A percentile compares a stretch with the other conserved stretches of the same genome.
Evolutionary conservation across 106 monocot genomes (phyloP).

Genomic region (Apostasia ramifera): DNA sequence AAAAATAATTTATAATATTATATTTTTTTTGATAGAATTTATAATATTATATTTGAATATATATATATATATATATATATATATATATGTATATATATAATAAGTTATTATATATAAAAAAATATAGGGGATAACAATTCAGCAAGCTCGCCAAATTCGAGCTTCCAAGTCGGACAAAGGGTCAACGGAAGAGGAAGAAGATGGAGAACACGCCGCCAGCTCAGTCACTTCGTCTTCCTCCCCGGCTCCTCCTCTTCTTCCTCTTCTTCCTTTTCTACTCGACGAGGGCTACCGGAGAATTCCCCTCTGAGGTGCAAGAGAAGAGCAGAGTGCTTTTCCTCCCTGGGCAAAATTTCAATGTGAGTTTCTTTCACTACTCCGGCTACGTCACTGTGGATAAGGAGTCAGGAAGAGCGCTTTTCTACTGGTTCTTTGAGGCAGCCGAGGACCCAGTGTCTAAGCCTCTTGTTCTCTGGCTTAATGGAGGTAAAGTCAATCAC

Average conservation of each 20-base stretch:
- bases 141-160: background rate
- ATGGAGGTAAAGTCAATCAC: constrained; percentile 46
- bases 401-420: constrained; percentile 55
- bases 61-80: background rate
- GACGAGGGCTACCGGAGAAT: background rate
- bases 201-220: constrained; percentile 12
- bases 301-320: constrained; percentile 19
- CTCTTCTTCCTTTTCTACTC: constrained; percentile 4
- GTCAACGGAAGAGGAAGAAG: background rate
- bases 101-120: too few species aligned
- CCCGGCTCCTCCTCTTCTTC: constrained; percentile 6
- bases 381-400: constrained; percentile 75
- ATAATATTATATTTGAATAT: background rate
- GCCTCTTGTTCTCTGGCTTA: constrained; percentile 94
- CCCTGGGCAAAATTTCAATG: constrained; percentile 63
- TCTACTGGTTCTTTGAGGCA: constrained; percentile 99
- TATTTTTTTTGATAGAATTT: background rate
- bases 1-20: background rate
- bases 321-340: constrained; percentile 38
- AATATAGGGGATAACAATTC: background rate
- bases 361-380: constrained; percentile 77
- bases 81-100: too few species aligned
- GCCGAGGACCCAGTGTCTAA: constrained; percentile 61
- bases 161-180: background rate
- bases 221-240: constrained; percentile 4